Evolutionary conservation across 2,329 filamentous ascomycete species (phyloP), one percentile per base, ranked within the genome.

Genomic region (Claviceps cyperi): DNA sequence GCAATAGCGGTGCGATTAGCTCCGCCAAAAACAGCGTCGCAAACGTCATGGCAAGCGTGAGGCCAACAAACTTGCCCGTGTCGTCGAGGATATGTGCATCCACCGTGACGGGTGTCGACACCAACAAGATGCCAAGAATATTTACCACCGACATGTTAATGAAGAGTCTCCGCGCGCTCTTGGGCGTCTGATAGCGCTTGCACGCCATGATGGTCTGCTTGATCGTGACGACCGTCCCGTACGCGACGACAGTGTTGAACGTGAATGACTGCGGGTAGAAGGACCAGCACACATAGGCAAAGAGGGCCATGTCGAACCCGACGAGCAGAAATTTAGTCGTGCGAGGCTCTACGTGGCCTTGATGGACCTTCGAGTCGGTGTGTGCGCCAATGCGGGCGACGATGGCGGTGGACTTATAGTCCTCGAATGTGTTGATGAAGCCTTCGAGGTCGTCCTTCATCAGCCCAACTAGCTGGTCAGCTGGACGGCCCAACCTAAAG

Each of bases 101-200:
- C n/a, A 56, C 45, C 1, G 55, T 56, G 15, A 56, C 55, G 6
- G 54, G 55, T 15, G 51, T 55, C 22, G 54, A 56, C 0, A 57
- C 55, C 17, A 57, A 46, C 17, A 57, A 45, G 38, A 57, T 49
- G 35, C 54, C 55, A 1, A 55, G 41, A n/a, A 57, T 55, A 40
- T 57, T 57, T 39, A 56, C 52, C 17, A 53, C 54, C 11, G 54
- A 48, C 54, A 57, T 57, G 51, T 57, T 56, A 36, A 54, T 57
- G 22, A 57, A 57, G 11, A 57, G 43, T 8, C 55, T 49, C 2
- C 52, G 44, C 8, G 55, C 55, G 46, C 51, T 52, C 46, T 56
- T 56, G 15, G 50, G 41, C 11, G 54, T 57, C 54, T 57, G 54
- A 48, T 57, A 57, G n/a, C 55, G 53, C 48, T 56, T 55, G 19